Conservation (phyloP, 345 rosid genomes). For the Populus alba region DNA sequence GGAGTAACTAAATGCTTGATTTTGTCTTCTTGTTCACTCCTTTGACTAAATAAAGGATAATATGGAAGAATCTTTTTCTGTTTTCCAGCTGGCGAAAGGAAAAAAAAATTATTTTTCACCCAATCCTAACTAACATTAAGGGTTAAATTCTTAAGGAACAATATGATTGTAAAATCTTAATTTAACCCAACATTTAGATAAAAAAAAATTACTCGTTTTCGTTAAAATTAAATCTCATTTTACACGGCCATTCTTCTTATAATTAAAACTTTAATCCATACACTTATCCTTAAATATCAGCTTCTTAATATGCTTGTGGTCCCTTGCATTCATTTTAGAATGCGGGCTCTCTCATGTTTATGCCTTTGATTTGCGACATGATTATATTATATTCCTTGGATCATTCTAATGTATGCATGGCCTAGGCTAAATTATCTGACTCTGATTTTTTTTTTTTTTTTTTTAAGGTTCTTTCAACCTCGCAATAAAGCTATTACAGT, state of each 20-base stretch:
- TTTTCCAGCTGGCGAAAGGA: background rate
- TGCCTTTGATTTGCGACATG: slow-evolving; percentile 3
- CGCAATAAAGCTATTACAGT: slow-evolving; percentile 2
- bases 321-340: background rate
- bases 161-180: no score
- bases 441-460: background rate
- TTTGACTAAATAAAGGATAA: background rate
- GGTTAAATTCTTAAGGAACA: no score
- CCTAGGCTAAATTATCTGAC: background rate
- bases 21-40: slow-evolving; percentile 1
- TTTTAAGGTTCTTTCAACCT: slow-evolving; percentile 3
- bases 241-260: no score
- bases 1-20: slow-evolving; percentile 1
- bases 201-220: no score
- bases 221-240: no score
- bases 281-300: background rate
- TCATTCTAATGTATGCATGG: slow-evolving; percentile 6
- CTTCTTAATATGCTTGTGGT: background rate
- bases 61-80: slow-evolving; percentile 6
- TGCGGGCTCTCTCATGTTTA: background rate
- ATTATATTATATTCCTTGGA: background rate
- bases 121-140: no score
- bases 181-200: no score
- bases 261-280: no score
- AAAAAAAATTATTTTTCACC: no score